Conservation (phyloP, 2,329 filamentous ascomycete genomes). For the Sarocladiaceae sp. region DNA sequence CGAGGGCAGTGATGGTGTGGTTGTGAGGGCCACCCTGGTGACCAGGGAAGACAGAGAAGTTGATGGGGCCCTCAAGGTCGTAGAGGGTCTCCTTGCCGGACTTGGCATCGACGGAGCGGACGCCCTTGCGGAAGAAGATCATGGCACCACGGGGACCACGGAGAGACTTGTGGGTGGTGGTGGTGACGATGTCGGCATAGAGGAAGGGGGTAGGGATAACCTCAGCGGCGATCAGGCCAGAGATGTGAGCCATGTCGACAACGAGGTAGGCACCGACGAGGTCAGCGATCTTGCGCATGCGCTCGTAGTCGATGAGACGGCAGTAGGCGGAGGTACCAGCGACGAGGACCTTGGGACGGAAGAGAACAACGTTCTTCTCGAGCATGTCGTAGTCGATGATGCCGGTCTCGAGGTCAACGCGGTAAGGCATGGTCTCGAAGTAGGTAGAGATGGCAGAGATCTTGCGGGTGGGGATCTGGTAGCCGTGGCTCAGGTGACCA, state of each 20-base stretch:
- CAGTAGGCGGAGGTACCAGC: constrained; percentile 98
- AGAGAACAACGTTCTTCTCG: constrained; percentile 84
- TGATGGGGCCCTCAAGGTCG: constrained; percentile 93
- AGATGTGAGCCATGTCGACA: constrained; percentile 98
- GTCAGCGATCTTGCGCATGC: constrained; percentile 95
- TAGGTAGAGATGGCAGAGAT: constrained; percentile 98
- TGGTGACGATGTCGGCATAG: constrained; percentile 93
- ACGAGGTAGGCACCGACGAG: constrained; percentile 91
- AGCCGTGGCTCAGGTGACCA: constrained; percentile 93
- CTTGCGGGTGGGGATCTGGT: constrained; percentile 94
- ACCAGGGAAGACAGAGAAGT: constrained; percentile 98
- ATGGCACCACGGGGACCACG: constrained; percentile 96
- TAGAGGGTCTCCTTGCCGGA: constrained; percentile 86
- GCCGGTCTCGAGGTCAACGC: constrained; percentile 82
- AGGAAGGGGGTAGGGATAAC: constrained; percentile 93
- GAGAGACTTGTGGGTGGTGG: constrained; percentile 98
- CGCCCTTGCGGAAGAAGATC: constrained; percentile 99
- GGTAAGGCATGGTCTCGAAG: constrained; percentile 98
- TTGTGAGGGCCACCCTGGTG: constrained; percentile 99
- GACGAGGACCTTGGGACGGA: constrained; percentile 93
- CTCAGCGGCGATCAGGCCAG: constrained; percentile 85
- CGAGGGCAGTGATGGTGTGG: constrained; percentile 96
- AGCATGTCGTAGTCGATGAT: constrained; percentile 96
- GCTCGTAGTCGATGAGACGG: constrained; percentile 91
- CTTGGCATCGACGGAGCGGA: constrained; percentile 86